Evolutionary conservation across 208 protist species (phyloP), one percentile per base, ranked within the genome.

Genomic region (Acanthamoeba polyphaga): DNA sequence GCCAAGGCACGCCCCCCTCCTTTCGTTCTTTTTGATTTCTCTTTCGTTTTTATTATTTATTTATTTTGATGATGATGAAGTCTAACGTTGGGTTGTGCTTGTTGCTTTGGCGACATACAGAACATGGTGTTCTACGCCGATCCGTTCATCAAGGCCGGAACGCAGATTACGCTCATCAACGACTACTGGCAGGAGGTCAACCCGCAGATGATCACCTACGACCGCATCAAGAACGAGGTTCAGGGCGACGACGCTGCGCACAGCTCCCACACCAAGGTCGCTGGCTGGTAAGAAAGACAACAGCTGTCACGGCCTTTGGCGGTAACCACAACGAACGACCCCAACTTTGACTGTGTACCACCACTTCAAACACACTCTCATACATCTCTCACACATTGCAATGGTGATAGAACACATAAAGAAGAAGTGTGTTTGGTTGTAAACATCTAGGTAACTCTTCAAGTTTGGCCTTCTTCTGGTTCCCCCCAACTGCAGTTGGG

Each of bases 171-270:
- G 3, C 60, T 93, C 58, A 93, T 93, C 66, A 93, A 93, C 62
- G 88, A 93, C 60, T 93, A 93, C 88, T 68, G 64, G 88, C 88
- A 93, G n/a, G 46, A 38, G 19, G 19, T 93, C 62, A 51, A 78
- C 64, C 66, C 88, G 24, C 88, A 93, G 88, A 76, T 68, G 62
- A 76, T 93, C 88, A 93, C 88, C 64, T 93, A 93, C 66, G 88
- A 93, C 15, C 32, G 49, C 24, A 93, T 93, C 88, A 15, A 93
- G 38, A 58, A 1, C 27, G 62, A 70, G 9, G 66, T 93, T 0
- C 15, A 76, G 66, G 72, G 72, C 38, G 88, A 93, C 27, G 88
- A 53, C 62, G 64, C 58, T 19, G 46, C 34, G 0, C 88, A 93
- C 22, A 89, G 80, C 49, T 32, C 80, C 24, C 88, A 93, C 64